A percentile compares a stretch with the other conserved stretches of the same genome.
Conservation (phyloP, 805 yeast genomes). For the Teunomyces aglyptinius region DNA sequence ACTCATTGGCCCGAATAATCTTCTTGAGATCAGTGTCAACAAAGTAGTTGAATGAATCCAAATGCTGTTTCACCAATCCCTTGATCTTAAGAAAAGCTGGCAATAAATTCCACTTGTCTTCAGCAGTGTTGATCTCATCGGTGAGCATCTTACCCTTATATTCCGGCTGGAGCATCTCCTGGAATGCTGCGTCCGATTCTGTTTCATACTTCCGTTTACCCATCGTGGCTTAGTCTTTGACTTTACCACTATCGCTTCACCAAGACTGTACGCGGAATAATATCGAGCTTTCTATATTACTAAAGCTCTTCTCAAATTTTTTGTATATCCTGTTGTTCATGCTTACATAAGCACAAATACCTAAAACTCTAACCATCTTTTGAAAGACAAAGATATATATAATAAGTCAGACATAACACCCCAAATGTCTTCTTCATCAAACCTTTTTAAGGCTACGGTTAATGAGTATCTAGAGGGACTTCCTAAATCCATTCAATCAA, state of each 20-base stretch:
- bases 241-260: background rate
- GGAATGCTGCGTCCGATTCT: slow-evolving; percentile 59
- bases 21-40: slow-evolving; percentile 91
- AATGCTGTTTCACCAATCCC: slow-evolving; percentile 94
- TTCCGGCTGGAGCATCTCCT: slow-evolving; percentile 72
- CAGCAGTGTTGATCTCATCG: slow-evolving; percentile 86
- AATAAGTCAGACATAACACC: background rate
- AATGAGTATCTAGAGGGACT: slow-evolving; percentile 87
- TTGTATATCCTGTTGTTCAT: background rate
- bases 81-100: slow-evolving; percentile 96
- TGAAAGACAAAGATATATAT: too few relatives aligned
- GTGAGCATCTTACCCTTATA: slow-evolving; percentile 85
- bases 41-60: slow-evolving; percentile 96
- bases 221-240: background rate
- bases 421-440: slow-evolving; percentile 16
- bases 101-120: slow-evolving; percentile 93
- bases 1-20: slow-evolving; percentile 86
- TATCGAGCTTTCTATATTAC: background rate
- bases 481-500: slow-evolving; percentile 80
- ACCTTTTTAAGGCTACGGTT: slow-evolving; percentile 64
- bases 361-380: background rate
- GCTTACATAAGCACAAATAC: background rate
- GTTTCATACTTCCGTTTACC: slow-evolving; percentile 2
- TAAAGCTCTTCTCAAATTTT: slow-evolving; percentile 5
- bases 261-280: background rate